Percentiles rank a stretch among this genome's conserved stretches.
Conservation (phyloP, 129 eudicot species). For the carrot (Daucus carota) region DH1_v3.0 NC_030385.2:35732001-35732500, state of each 20-base stretch:
- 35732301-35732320: not conserved
- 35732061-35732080: constrained; percentile 18
- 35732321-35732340: not conserved
- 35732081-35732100: constrained; percentile 14
- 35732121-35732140: constrained; percentile 19
- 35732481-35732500: not conserved
- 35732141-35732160: constrained; percentile 18
- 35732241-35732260: not conserved
- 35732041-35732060: constrained; percentile 16
- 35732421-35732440: too few species aligned
- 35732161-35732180: constrained; percentile 42
- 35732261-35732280: not conserved
- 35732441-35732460: not conserved
- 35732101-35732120: constrained; percentile 16
- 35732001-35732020: constrained; percentile 37
- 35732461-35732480: not conserved
- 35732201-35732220: constrained; percentile 3
- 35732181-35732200: constrained; percentile 3
- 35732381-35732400: too few species aligned
- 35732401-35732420: too few species aligned
- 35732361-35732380: too few species aligned
- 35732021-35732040: constrained; percentile 34
- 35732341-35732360: not conserved
- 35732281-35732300: not conserved
- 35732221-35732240: not conserved